Conservation (phyloP, 2,329 filamentous ascomycete species). For the Hymenoscyphus fructigenus region DNA sequence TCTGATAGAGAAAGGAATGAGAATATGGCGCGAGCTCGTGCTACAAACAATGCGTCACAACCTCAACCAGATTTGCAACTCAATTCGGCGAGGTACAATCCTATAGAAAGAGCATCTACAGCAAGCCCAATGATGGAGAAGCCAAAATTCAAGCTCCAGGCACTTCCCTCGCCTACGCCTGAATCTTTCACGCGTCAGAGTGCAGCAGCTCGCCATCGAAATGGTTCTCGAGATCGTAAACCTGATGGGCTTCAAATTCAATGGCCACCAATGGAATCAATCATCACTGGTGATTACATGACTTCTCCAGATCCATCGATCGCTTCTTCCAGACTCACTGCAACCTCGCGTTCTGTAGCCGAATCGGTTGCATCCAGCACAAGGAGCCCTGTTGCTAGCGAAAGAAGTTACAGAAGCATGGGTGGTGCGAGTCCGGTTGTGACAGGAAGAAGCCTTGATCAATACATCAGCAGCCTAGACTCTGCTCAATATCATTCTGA, state of each 20-base stretch:
- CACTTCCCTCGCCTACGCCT: slow-evolving; percentile 67
- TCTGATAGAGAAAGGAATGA: slow-evolving; percentile 46
- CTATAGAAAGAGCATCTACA: slow-evolving; percentile 53
- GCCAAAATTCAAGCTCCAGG: slow-evolving; percentile 44
- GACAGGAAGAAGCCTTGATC: slow-evolving; percentile 68
- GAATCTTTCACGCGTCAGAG: slow-evolving; percentile 63
- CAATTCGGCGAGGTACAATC: slow-evolving; percentile 37
- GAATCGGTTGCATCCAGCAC: slow-evolving; percentile 57
- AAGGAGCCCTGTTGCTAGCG: slow-evolving; percentile 33
- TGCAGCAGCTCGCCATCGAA: slow-evolving; percentile 59
- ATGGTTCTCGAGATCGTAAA: slow-evolving; percentile 75
- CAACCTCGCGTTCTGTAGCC: slow-evolving; percentile 43
- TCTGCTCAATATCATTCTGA: slow-evolving; percentile 65
- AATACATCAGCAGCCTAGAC: slow-evolving; percentile 85
- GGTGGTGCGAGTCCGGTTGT: slow-evolving; percentile 51
- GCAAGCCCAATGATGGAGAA: slow-evolving; percentile 64
- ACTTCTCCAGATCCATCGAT: slow-evolving; percentile 58
- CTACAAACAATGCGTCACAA: slow-evolving; percentile 32
- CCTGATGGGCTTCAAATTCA: slow-evolving; percentile 71
- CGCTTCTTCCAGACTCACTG: slow-evolving; percentile 55
- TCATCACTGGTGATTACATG: slow-evolving; percentile 50
- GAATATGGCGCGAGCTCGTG: slow-evolving; percentile 31
- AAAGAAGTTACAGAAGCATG: slow-evolving; percentile 50
- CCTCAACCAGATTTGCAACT: slow-evolving; percentile 41
- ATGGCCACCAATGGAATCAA: slow-evolving; percentile 51